These are phyloP conservation scores for Castanopsis chinensis DNA, from an alignment of 306 rosid species.

Conservation along the genomic window DNA sequence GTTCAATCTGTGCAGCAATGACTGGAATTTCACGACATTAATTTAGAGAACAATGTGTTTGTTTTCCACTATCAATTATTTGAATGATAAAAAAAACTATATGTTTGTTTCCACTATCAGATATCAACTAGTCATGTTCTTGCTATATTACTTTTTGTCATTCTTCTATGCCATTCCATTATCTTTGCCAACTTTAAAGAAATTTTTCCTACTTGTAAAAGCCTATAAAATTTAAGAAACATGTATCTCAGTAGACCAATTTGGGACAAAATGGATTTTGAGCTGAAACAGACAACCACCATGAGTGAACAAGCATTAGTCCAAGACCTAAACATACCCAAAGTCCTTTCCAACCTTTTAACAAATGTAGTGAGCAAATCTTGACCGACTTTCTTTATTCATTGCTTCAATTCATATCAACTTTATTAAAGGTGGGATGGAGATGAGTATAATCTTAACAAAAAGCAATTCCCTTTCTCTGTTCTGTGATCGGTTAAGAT, in stretches of 20 bases:
- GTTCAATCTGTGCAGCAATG: conserved; percentile 2
- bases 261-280: too few species aligned
- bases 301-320: too few species aligned
- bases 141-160: neutral
- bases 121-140: too few species aligned
- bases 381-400: conserved; percentile 14
- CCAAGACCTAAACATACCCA: too few species aligned
- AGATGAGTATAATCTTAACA: conserved; percentile 42
- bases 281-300: too few species aligned
- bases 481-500: conserved; percentile 26
- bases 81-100: too few species aligned
- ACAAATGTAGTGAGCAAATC: neutral
- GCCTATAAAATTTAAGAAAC: too few species aligned
- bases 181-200: neutral
- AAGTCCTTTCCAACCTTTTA: too few species aligned
- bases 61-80: neutral
- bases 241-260: too few species aligned
- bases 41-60: neutral
- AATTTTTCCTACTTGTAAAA: neutral
- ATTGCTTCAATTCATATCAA: conserved; percentile 13
- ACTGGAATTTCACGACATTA: neutral
- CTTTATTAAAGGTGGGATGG: conserved; percentile 34
- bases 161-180: neutral
- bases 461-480: conserved; percentile 27
- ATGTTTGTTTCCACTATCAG: too few species aligned